Conservation (phyloP, 345 rosid genomes). For the Carallia brachiata region DNA sequence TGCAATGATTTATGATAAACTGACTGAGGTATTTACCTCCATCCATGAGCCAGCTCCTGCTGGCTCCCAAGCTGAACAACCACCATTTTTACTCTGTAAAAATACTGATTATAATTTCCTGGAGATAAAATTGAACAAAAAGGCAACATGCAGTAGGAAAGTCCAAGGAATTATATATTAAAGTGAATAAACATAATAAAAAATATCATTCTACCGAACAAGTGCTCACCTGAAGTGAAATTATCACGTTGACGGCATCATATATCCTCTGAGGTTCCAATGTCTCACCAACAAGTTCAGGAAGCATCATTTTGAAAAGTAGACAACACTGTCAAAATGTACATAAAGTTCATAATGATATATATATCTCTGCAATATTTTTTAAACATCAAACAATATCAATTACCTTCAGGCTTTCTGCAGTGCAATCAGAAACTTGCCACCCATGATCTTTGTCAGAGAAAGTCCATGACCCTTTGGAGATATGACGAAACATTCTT, state of each 20-base stretch:
- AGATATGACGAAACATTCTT: conserved; percentile 16
- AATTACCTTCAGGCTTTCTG: conserved; percentile 24
- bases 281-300: conserved; percentile 29
- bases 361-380: too few relatives aligned
- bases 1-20: background rate
- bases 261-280: conserved; percentile 27
- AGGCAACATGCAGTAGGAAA: background rate
- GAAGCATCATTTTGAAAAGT: conserved; percentile 28
- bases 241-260: conserved; percentile 35
- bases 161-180: background rate
- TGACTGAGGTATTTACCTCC: conserved; percentile 21
- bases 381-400: background rate
- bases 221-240: conserved; percentile 37
- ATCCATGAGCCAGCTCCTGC: conserved; percentile 20
- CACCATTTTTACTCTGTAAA: conserved; percentile 40
- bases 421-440: conserved; percentile 29
- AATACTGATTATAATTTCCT: too few relatives aligned
- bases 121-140: background rate
- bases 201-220: background rate
- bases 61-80: conserved; percentile 40
- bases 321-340: conserved; percentile 28
- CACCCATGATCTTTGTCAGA: conserved; percentile 27
- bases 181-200: background rate
- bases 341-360: background rate
- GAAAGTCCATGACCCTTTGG: conserved; percentile 22